These are phyloP conservation scores for Penicillium crustosum DNA, from an alignment of 2,329 filamentous ascomycete genomes.

Conservation along the genomic window DNA sequence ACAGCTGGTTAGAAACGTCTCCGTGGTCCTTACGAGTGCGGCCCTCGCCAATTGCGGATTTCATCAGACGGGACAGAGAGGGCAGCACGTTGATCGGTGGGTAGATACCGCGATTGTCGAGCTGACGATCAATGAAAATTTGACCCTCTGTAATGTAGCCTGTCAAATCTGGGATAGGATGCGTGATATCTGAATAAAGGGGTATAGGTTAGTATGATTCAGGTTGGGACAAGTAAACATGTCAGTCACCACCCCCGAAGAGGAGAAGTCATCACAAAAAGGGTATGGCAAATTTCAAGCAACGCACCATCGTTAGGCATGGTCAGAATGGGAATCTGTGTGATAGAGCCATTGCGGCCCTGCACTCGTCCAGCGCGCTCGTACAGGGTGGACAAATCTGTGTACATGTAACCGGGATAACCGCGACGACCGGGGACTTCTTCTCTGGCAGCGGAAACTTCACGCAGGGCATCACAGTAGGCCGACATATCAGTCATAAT, in stretches of 20 bases:
- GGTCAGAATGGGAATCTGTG: slow-evolving; percentile 96
- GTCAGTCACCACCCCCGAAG: too few relatives aligned
- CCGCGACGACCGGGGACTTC: slow-evolving; percentile 98
- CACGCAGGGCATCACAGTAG: slow-evolving; percentile 98
- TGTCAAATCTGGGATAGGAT: slow-evolving; percentile 97
- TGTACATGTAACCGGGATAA: slow-evolving; percentile 99
- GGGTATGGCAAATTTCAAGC: too few relatives aligned
- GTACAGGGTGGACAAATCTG: slow-evolving; percentile 99
- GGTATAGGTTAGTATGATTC: too few relatives aligned
- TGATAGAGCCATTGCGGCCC: slow-evolving; percentile 97
- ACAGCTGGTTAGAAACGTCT: slow-evolving; percentile 98
- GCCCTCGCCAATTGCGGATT: slow-evolving; percentile 96
- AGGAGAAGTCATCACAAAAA: too few relatives aligned
- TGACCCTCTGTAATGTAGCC: slow-evolving; percentile 99
- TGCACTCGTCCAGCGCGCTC: slow-evolving; percentile 97
- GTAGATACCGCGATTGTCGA: slow-evolving; percentile 96
- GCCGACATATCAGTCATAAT: slow-evolving; percentile 97
- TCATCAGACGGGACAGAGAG: slow-evolving; percentile 98
- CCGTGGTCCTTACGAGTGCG: slow-evolving; percentile 96
- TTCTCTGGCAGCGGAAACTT: slow-evolving; percentile 96
- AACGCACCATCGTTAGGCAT: slow-evolving; percentile 91
- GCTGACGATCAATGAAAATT: slow-evolving; percentile 91
- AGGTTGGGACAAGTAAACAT: too few relatives aligned
- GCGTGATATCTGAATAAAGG: slow-evolving; percentile 54
- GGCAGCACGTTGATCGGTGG: slow-evolving; percentile 98